These are phyloP conservation scores for Eruca vesicaria DNA, from an alignment of 441 rosid species.

Conservation along the genomic window DNA sequence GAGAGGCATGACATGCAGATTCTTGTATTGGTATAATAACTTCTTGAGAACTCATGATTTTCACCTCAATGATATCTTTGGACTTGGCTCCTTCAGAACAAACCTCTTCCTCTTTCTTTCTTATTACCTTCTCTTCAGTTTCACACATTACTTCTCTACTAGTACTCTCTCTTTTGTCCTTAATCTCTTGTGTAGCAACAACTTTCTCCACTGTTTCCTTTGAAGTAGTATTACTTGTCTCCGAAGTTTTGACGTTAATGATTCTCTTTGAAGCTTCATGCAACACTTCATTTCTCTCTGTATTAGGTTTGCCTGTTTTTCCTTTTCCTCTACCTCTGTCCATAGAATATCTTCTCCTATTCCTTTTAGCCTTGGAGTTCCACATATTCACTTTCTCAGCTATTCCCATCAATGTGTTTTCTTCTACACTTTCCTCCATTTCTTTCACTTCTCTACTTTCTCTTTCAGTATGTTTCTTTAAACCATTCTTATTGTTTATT, in stretches of 20 bases:
- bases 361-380: conserved; percentile 31
- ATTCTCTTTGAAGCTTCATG: conserved; percentile 35
- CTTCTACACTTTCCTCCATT: conserved; percentile 9
- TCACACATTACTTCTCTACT: background rate
- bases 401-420: conserved; percentile 26
- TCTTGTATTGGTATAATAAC: background rate
- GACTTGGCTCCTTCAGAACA: conserved; percentile 3
- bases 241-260: conserved; percentile 15
- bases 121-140: conserved; percentile 1
- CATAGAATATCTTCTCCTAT: conserved; percentile 1
- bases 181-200: background rate
- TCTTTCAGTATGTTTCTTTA: conserved; percentile 17
- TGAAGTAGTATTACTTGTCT: conserved; percentile 22
- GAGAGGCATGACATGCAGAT: background rate
- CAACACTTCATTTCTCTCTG: conserved; percentile 10
- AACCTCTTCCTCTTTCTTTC: conserved; percentile 3
- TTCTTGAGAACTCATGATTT: conserved; percentile 19
- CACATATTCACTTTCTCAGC: conserved; percentile 38
- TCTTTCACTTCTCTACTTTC: conserved; percentile 5
- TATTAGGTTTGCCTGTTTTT: background rate
- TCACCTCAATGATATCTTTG: background rate
- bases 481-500: background rate
- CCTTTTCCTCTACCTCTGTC: conserved; percentile 4
- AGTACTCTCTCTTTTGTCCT: background rate
- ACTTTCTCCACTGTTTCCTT: conserved; percentile 15